Percentiles rank a stretch among this genome's conserved stretches.
Conservation (phyloP, 176 grass and related monocot species). For the Carex littledalei region DNA sequence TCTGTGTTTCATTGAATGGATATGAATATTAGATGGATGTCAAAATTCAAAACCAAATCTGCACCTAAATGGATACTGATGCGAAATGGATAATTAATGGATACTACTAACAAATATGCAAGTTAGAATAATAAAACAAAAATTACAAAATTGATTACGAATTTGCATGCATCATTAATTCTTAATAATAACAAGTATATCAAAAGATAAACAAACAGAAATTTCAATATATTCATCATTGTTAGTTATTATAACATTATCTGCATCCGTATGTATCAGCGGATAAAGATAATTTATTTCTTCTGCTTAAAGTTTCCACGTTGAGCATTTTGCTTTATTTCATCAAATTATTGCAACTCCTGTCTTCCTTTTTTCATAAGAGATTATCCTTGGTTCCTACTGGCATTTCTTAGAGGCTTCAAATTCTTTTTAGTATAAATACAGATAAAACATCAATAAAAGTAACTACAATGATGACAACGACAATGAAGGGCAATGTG, state of each 20-base stretch:
- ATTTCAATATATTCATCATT: not conserved
- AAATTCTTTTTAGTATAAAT: not conserved
- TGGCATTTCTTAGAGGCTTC: not conserved
- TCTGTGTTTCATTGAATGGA: not conserved
- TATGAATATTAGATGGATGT: not conserved
- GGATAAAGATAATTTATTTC: not conserved
- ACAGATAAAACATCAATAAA: not conserved
- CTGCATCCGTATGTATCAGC: not conserved
- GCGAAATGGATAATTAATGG: no score
- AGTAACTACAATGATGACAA: not conserved
- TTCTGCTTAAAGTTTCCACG: not conserved
- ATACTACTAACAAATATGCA: not conserved
- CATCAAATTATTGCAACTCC: not conserved
- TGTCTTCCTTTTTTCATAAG: not conserved
- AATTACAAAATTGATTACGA: not conserved
- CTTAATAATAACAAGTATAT: not conserved
- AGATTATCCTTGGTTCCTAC: not conserved
- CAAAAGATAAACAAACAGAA: not conserved
- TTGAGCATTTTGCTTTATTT: not conserved
- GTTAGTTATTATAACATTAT: not conserved
- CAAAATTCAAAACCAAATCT: not conserved
- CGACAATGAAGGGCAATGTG: not conserved
- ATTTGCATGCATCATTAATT: not conserved
- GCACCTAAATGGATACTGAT: not conserved
- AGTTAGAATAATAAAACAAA: not conserved